A percentile compares a stretch with the other conserved stretches of the same genome.
phyloP scores from a whole-genome alignment of 2,329 filamentous ascomycete species.

The Colletotrichum acutatum region DNA sequence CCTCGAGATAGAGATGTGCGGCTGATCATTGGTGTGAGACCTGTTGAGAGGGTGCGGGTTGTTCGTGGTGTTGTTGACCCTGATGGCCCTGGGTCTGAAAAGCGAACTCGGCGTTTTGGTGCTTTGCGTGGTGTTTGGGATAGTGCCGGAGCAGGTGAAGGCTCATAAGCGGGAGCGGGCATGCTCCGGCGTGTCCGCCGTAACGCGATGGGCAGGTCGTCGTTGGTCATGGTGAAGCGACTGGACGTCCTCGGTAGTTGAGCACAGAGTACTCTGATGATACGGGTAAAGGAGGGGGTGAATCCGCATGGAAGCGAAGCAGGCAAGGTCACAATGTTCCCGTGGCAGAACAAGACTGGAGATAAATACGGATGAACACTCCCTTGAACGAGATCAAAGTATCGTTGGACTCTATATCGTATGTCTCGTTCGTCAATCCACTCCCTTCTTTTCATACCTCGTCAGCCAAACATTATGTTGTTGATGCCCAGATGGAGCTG shows the following conservation, averaged over 20 bases:
- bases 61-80: conserved; percentile 39
- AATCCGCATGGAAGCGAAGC: background rate
- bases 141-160: background rate
- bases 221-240: conserved; percentile 46
- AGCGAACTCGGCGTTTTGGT: conserved; percentile 63
- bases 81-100: conserved; percentile 66
- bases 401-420: background rate
- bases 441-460: background rate
- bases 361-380: background rate
- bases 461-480: conserved; percentile 18
- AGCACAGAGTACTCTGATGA: background rate
- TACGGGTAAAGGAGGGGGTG: background rate
- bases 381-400: background rate
- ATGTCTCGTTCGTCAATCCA: conserved; percentile 7
- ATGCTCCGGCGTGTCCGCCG: conserved; percentile 61
- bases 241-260: background rate
- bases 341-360: background rate
- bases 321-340: background rate
- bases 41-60: conserved; percentile 48
- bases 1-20: conserved; percentile 56
- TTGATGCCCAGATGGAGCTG: conserved; percentile 20
- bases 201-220: conserved; percentile 65
- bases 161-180: background rate
- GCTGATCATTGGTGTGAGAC: conserved; percentile 68
- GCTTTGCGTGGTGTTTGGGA: conserved; percentile 30